A percentile compares a stretch with the other conserved stretches of the same genome.
These are phyloP conservation scores for Podosphaera leucotricha DNA, from an alignment of 2,329 filamentous ascomycete genomes.

Conservation along the genomic window DNA sequence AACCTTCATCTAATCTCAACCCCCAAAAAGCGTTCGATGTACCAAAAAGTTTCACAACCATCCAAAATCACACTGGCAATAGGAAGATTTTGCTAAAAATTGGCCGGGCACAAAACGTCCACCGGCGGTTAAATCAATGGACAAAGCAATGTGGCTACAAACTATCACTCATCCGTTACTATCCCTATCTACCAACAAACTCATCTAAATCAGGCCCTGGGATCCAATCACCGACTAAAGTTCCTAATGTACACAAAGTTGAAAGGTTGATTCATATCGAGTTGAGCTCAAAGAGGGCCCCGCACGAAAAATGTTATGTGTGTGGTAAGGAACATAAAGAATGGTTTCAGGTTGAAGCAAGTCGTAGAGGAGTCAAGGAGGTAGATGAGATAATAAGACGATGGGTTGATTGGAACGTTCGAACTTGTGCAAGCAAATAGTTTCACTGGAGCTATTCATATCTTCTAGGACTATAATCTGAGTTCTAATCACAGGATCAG, in stretches of 20 bases:
- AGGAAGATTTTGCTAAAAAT: conserved; percentile 48
- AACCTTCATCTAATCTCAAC: conserved; percentile 19
- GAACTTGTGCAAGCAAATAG: background rate
- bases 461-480: too few relatives aligned
- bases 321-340: conserved; percentile 77
- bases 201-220: conserved; percentile 4
- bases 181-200: conserved; percentile 41
- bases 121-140: conserved; percentile 82
- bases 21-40: conserved; percentile 28
- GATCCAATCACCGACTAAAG: conserved; percentile 33
- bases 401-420: conserved; percentile 52
- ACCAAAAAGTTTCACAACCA: conserved; percentile 24
- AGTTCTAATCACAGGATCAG: too few relatives aligned
- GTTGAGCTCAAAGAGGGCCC: conserved; percentile 35
- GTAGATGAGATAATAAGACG: conserved; percentile 54
- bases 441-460: too few relatives aligned
- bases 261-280: conserved; percentile 83
- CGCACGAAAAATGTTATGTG: conserved; percentile 38
- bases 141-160: conserved; percentile 77
- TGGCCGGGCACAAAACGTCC: conserved; percentile 55
- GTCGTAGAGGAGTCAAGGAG: conserved; percentile 39
- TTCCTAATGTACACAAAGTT: conserved; percentile 67
- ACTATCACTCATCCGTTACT: conserved; percentile 70
- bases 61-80: conserved; percentile 13
- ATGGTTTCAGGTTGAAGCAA: conserved; percentile 82